phyloP scores from a whole-genome alignment of 371 early-diverging fungal species.

The Mucor circinelloides region DNA sequence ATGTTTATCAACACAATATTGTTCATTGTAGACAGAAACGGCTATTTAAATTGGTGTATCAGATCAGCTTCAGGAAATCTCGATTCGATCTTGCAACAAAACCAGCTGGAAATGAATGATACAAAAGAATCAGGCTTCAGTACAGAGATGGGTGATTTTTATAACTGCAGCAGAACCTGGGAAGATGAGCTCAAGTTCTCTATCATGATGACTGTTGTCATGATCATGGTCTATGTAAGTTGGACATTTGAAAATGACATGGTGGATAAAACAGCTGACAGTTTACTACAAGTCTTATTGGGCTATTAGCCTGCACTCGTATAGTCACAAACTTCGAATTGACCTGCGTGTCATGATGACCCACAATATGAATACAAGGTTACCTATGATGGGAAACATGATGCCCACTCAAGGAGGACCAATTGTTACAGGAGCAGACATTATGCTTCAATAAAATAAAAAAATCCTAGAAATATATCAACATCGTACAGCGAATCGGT shows the following conservation, averaged over 20 bases:
- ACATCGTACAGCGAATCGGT: neutral
- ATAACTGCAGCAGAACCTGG: conserved; percentile 47
- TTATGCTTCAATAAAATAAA: neutral
- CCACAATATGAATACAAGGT: neutral
- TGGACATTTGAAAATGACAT: neutral
- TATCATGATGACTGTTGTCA: conserved; percentile 33
- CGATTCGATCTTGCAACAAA: neutral
- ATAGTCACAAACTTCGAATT: conserved; percentile 23
- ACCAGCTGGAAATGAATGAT: neutral
- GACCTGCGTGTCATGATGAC: neutral
- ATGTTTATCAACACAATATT: conserved; percentile 33
- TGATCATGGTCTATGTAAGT: conserved; percentile 47
- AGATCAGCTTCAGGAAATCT: conserved; percentile 15
- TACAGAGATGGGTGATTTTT: conserved; percentile 31
- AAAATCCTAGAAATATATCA: no score
- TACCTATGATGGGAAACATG: conserved; percentile 11
- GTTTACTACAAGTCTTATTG: conserved; percentile 37
- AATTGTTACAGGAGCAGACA: neutral
- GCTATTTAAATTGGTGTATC: conserved; percentile 37
- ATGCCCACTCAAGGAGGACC: neutral
- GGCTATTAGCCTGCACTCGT: conserved; percentile 46
- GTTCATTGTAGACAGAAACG: conserved; percentile 31
- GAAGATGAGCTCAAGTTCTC: conserved; percentile 51
- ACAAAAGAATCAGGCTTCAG: neutral
- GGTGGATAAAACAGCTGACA: neutral